These are phyloP conservation scores for Cutaneotrichosporon dermatis DNA, from an alignment of 1,284 basidiomycete species.

Conservation along the genomic window DNA sequence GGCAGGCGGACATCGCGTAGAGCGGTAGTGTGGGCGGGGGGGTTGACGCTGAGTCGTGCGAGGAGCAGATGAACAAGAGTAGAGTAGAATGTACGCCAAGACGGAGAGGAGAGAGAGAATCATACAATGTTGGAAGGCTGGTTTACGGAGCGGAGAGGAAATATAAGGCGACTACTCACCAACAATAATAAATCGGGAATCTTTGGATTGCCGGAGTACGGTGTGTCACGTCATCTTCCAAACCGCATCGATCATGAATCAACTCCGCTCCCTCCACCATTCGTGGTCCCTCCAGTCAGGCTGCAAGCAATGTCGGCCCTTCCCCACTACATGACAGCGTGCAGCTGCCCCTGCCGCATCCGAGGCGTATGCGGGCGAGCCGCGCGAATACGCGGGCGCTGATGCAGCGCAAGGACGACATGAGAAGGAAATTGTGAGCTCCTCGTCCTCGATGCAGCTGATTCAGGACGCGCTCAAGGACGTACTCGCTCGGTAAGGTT, in stretches of 20 bases:
- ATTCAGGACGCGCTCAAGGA: constrained; percentile 34
- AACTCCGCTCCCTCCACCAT: background rate
- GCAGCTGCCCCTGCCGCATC: constrained; percentile 37
- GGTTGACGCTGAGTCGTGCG: background rate
- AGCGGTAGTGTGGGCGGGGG: background rate
- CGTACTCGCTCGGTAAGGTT: constrained; percentile 26
- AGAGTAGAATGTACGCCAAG: background rate
- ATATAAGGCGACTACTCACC: background rate
- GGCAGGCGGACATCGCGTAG: constrained; percentile 27
- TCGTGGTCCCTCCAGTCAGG: background rate
- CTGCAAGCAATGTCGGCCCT: constrained; percentile 12
- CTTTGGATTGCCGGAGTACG: background rate
- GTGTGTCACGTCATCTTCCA: constrained; percentile 10
- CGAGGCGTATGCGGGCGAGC: constrained; percentile 41
- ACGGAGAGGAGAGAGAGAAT: background rate
- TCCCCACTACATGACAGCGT: constrained; percentile 24
- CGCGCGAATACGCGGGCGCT: constrained; percentile 42
- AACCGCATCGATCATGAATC: background rate
- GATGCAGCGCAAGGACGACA: constrained; percentile 45
- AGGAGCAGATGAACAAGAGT: no score
- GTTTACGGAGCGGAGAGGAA: background rate
- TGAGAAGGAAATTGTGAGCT: constrained; percentile 45
- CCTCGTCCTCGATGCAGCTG: background rate
- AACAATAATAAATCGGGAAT: constrained; percentile 10
- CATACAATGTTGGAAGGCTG: no score